phyloP scores from a whole-genome alignment of 495 filamentous ascomycete species.

The Wilcoxina mikolae region DNA sequence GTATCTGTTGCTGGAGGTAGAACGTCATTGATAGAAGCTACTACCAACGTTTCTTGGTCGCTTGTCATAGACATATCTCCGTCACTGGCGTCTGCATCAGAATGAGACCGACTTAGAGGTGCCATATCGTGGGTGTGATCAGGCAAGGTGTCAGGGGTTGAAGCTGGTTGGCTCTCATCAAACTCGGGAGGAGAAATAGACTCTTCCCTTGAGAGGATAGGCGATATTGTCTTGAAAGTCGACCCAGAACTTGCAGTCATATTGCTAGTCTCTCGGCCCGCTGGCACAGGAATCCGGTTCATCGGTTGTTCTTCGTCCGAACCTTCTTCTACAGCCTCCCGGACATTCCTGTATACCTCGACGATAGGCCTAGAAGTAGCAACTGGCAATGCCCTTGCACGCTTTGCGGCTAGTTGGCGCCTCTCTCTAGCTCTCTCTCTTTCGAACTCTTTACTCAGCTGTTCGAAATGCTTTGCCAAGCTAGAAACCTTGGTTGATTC shows the following conservation, averaged over 20 bases:
- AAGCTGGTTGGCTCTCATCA: constrained; percentile 10
- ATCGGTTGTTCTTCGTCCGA: constrained; percentile 42
- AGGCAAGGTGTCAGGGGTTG: constrained; percentile 8
- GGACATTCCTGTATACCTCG: constrained; percentile 83
- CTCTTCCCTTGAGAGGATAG: background rate
- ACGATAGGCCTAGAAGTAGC: constrained; percentile 91
- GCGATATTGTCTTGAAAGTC: constrained; percentile 16
- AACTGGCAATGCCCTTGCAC: constrained; percentile 68
- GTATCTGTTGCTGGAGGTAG: constrained; percentile 19
- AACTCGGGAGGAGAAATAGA: background rate
- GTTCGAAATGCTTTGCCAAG: constrained; percentile 89
- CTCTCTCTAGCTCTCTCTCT: constrained; percentile 80
- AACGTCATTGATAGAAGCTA: constrained; percentile 17
- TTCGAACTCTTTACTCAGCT: constrained; percentile 90
- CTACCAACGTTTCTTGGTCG: constrained; percentile 17
- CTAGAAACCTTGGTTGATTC: constrained; percentile 61
- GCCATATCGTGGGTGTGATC: constrained; percentile 3
- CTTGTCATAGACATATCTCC: constrained; percentile 23
- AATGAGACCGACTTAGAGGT: constrained; percentile 12
- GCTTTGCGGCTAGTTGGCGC: constrained; percentile 65
- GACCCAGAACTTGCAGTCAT: constrained; percentile 27
- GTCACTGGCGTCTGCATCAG: constrained; percentile 25
- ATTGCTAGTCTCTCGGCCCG: constrained; percentile 25
- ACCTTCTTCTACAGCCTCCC: constrained; percentile 73
- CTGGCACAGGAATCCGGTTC: background rate